phyloP scores from a whole-genome alignment of 2,329 filamentous ascomycete species.

The Penicillium sp. region DNA sequence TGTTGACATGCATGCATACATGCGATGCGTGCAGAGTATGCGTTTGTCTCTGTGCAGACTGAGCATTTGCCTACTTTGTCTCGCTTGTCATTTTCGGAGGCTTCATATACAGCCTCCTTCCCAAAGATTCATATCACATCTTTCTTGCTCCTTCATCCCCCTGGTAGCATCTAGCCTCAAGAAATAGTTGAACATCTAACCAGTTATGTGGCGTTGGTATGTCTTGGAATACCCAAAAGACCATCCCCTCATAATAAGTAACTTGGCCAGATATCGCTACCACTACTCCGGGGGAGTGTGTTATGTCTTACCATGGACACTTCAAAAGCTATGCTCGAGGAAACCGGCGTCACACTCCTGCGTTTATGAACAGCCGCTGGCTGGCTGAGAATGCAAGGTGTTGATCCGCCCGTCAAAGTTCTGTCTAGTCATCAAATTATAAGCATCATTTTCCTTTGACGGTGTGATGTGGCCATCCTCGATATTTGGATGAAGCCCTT shows the following conservation, averaged over 20 bases:
- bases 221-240: not conserved
- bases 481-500: not conserved
- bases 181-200: not conserved
- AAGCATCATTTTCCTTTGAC: not conserved
- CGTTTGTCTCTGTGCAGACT: no score
- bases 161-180: no score
- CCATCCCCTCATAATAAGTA: not conserved
- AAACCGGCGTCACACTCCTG: not conserved
- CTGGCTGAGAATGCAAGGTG: not conserved
- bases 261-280: not conserved
- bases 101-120: no score
- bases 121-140: no score
- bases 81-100: no score
- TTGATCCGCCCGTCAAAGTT: not conserved
- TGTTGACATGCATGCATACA: no score
- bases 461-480: no score
- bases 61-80: no score
- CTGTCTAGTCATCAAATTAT: not conserved
- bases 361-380: not conserved
- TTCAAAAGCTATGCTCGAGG: not conserved
- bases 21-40: no score
- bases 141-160: no score
- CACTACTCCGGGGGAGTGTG: not conserved
- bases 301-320: not conserved
- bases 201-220: not conserved